These are phyloP conservation scores for Juncus inflexus DNA, from an alignment of 176 grass and related monocot species.

Conservation along the genomic window DNA sequence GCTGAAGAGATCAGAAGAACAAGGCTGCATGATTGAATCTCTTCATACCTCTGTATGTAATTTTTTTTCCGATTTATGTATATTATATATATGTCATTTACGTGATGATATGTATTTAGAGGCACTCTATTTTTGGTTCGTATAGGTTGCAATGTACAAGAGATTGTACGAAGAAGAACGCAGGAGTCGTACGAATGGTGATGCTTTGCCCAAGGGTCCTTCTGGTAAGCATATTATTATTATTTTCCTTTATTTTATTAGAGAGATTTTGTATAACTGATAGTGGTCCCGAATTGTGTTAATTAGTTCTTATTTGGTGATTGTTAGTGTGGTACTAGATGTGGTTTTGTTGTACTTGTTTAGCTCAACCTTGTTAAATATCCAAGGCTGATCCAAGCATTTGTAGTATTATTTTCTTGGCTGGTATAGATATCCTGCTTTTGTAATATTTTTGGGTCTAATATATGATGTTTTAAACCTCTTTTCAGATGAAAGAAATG, in stretches of 20 bases:
- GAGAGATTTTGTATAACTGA: background rate
- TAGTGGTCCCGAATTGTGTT: background rate
- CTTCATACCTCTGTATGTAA: conserved; percentile 82
- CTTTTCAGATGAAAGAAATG: conserved; percentile 56
- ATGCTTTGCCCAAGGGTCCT: conserved; percentile 31
- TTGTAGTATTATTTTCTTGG: background rate
- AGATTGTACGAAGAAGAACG: conserved; percentile 89
- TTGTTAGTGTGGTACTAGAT: background rate
- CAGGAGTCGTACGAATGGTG: conserved; percentile 49
- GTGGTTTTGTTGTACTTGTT: conserved; percentile 14
- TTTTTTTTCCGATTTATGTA: conserved; percentile 20
- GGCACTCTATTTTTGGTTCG: conserved; percentile 10
- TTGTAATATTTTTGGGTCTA: background rate
- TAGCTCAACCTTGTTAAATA: conserved; percentile 1
- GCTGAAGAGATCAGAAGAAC: conserved; percentile 91
- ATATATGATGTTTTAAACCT: background rate
- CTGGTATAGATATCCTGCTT: conserved; percentile 3
- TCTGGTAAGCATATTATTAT: conserved; percentile 39
- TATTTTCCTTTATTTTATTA: background rate
- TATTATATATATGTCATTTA: background rate
- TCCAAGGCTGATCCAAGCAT: background rate
- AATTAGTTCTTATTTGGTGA: no score
- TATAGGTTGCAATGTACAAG: conserved; percentile 87
- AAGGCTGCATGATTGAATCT: conserved; percentile 89
- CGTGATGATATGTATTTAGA: conserved; percentile 7